Base-by-base conservation (phyloP, 352 stramenopile genomes). In the Phytophthora syringae region DNA sequence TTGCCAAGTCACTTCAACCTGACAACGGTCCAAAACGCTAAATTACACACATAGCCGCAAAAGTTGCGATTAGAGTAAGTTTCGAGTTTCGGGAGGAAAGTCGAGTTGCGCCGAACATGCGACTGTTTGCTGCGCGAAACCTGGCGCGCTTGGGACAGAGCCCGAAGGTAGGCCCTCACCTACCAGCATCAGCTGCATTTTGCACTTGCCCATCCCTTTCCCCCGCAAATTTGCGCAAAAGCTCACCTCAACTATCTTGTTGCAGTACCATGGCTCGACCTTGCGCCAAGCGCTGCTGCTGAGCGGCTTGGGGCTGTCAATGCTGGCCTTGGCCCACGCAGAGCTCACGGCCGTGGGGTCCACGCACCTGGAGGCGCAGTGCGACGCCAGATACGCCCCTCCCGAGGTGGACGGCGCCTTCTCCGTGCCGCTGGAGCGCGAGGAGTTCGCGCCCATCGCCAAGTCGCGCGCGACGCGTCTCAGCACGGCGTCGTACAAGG, bases 401-500 rank as follows among this genome's bases (percentile, higher is more conserved):
- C 61, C 70, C 4, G 76, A 82, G 40, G 58, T 77, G 25, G 71
- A 86, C 21, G 64, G 61, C 4, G 73, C 76, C 7, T 84, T 89
- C 64, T 72, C 71, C 39, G 65, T 89, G 44, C 75, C 80, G 27
- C 77, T 88, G 5, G 80, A 88, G 57, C 75, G 75, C 36, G 80
- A 88, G 52, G 70, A 80, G 37, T 88, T 77, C 63, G 51, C 67
- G 22, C 27, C 62, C 27, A 72, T 86, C 37, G 40, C 69, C 54
- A 77, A 85, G 47, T 87, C 77, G 40, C 76, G 60, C 40, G 79
- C 67, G 20, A 79, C 72, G 50, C 70, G 75, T n/a, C 52, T 86
- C 54, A 88, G 77, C 51, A 85, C 65, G 32, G 77, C 80, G 10
- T 84, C 80, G 42, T 91, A 91, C 74, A 82, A 82, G 48, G 82